A percentile compares a stretch with the other conserved stretches of the same genome.
phyloP scores from a whole-genome alignment of 441 rosid genomes.

The Kokia cookei region DNA sequence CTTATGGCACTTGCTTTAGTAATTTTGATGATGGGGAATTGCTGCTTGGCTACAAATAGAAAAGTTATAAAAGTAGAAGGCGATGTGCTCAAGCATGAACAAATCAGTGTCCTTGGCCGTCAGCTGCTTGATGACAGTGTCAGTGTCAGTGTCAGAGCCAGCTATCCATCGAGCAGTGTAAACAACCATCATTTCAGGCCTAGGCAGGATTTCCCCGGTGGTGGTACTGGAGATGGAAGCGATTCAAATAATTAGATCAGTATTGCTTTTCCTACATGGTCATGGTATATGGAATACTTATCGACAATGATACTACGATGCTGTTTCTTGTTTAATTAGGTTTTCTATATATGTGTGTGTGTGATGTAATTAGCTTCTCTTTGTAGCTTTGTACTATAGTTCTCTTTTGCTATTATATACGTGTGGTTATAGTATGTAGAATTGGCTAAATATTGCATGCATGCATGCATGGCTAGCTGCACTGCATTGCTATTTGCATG shows the following conservation, averaged over 20 bases:
- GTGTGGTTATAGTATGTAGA: background rate
- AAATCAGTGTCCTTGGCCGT: background rate
- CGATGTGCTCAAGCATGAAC: background rate
- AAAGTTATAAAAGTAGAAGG: background rate
- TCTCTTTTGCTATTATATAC: background rate
- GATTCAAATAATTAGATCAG: background rate
- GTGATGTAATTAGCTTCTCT: background rate
- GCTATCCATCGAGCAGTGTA: conserved; percentile 20
- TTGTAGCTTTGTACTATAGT: background rate
- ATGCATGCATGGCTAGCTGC: background rate
- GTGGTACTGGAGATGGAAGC: background rate
- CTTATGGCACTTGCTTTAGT: conserved; percentile 13
- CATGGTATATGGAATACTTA: background rate
- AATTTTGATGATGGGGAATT: conserved; percentile 15
- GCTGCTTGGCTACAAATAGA: conserved; percentile 16
- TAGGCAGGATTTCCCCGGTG: conserved; percentile 32
- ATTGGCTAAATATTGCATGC: background rate
- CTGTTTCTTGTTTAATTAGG: background rate
- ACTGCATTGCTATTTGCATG: background rate
- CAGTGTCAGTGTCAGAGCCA: background rate
- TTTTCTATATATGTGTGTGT: background rate
- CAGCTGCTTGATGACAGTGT: background rate
- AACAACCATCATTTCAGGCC: conserved; percentile 56
- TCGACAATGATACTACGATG: background rate
- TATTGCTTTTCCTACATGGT: background rate